These are phyloP conservation scores for Musa schizocarpa DNA, from an alignment of 176 grass and related monocot species.

Conservation along the genomic window DNA sequence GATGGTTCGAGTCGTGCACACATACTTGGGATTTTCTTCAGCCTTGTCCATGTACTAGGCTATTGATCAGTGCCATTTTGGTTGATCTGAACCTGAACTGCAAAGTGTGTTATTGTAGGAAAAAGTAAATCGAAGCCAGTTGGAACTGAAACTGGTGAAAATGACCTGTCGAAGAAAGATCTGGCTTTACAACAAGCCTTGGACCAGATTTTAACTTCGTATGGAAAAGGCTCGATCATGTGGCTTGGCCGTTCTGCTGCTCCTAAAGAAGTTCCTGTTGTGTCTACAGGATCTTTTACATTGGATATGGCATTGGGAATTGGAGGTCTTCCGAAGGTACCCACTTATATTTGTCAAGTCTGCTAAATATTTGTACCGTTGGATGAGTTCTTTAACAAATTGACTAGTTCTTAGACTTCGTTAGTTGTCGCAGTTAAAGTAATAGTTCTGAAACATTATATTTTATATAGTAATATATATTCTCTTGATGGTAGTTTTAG, in stretches of 20 bases:
- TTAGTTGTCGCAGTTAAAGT: too few relatives aligned
- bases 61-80: not conserved
- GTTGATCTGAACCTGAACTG: constrained; percentile 1
- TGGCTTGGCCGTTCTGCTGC: constrained; percentile 83
- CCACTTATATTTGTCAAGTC: constrained; percentile 4
- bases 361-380: not conserved
- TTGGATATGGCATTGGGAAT: constrained; percentile 82
- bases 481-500: too few relatives aligned
- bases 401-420: too few relatives aligned
- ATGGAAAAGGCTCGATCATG: constrained; percentile 94
- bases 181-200: constrained; percentile 84
- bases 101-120: constrained; percentile 33
- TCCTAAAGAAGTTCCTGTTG: constrained; percentile 68
- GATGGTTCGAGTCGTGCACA: too few relatives aligned
- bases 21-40: not conserved
- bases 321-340: constrained; percentile 93
- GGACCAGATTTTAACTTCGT: constrained; percentile 77
- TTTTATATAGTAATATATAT: too few relatives aligned
- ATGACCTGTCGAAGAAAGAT: constrained; percentile 38
- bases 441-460: too few relatives aligned
- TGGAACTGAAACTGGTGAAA: constrained; percentile 54
- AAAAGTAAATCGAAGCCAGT: constrained; percentile 57
- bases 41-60: not conserved
- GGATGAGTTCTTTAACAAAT: not conserved
- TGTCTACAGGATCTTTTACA: constrained; percentile 81